A percentile compares a stretch with the other conserved stretches of the same genome.
phyloP scores from a whole-genome alignment of 2,329 filamentous ascomycete species.

The Fusarium circinatum region DNA sequence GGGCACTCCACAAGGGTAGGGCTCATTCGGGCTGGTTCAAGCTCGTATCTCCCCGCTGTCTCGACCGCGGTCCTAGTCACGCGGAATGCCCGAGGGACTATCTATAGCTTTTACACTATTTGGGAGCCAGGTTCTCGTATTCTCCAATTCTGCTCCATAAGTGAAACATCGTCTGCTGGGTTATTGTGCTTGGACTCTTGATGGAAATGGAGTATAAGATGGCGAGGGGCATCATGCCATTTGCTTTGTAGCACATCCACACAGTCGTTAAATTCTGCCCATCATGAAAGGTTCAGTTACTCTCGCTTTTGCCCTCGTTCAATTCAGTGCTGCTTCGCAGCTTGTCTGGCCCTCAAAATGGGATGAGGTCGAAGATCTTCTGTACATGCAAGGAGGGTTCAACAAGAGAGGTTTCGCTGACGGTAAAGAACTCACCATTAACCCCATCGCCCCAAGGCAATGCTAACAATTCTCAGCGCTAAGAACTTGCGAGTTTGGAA shows the following conservation, averaged over 20 bases:
- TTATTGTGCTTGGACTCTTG: neutral
- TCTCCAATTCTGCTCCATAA: neutral
- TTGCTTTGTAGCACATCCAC: neutral
- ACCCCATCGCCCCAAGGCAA: neutral
- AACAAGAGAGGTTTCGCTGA: conserved; percentile 3
- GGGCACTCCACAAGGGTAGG: neutral
- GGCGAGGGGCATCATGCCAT: neutral
- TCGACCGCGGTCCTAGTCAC: neutral
- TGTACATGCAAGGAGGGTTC: conserved; percentile 12
- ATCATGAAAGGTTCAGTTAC: conserved; percentile 16
- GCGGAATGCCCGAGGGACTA: neutral
- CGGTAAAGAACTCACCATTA: neutral
- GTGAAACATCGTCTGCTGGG: neutral
- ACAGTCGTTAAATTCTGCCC: neutral
- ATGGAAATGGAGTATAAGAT: neutral
- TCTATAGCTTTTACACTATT: neutral
- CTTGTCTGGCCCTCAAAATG: conserved; percentile 34
- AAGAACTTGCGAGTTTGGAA: conserved; percentile 30
- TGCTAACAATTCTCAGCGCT: conserved; percentile 16
- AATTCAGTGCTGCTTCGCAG: conserved; percentile 4
- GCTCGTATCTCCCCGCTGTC: neutral
- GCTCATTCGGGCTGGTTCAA: neutral
- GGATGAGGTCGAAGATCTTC: conserved; percentile 32
- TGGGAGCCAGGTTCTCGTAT: neutral
- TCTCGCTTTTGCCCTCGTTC: neutral